A percentile compares a stretch with the other conserved stretches of the same genome.
These are phyloP conservation scores for Sarcodon aspratus DNA, from an alignment of 768 basidiomycete genomes.

Conservation along the genomic window DNA sequence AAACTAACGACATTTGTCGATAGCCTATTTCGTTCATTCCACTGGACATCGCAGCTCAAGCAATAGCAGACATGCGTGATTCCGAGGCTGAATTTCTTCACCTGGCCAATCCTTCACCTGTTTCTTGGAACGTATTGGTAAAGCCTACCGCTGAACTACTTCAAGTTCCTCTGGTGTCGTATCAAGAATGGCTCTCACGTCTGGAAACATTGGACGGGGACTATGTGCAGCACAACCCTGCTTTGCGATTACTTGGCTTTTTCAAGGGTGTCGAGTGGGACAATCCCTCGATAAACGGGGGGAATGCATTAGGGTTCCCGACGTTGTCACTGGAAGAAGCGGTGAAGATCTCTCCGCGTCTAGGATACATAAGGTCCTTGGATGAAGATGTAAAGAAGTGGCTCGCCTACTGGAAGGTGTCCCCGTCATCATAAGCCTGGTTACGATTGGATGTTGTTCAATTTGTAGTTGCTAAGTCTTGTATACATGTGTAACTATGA, in stretches of 20 bases:
- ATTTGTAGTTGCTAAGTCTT: too few species aligned
- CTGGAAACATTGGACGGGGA: neutral
- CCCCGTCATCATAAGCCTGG: too few species aligned
- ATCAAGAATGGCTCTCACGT: conserved; percentile 4
- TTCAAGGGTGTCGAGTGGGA: neutral
- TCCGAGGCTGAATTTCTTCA: conserved; percentile 7
- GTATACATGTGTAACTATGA: too few species aligned
- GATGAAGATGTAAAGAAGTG: too few species aligned
- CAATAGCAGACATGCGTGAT: conserved; percentile 7
- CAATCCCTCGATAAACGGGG: neutral
- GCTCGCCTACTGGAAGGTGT: too few species aligned
- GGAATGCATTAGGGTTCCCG: too few species aligned
- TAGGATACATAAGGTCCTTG: too few species aligned
- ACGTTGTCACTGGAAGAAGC: too few species aligned
- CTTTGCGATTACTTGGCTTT: neutral
- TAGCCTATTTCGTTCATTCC: conserved; percentile 10
- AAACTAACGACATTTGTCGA: neutral
- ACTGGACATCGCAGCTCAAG: conserved; percentile 8
- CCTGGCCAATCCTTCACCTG: conserved; percentile 11
- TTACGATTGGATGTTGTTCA: too few species aligned
- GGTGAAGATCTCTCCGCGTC: too few species aligned
- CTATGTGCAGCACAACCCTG: neutral
- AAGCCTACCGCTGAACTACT: conserved; percentile 2
- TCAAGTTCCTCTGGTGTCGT: conserved; percentile 5
- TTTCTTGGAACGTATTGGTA: conserved; percentile 8